These are phyloP conservation scores for Thelonectria discophora DNA, from an alignment of 2,329 filamentous ascomycete species.

Conservation along the genomic window DNA sequence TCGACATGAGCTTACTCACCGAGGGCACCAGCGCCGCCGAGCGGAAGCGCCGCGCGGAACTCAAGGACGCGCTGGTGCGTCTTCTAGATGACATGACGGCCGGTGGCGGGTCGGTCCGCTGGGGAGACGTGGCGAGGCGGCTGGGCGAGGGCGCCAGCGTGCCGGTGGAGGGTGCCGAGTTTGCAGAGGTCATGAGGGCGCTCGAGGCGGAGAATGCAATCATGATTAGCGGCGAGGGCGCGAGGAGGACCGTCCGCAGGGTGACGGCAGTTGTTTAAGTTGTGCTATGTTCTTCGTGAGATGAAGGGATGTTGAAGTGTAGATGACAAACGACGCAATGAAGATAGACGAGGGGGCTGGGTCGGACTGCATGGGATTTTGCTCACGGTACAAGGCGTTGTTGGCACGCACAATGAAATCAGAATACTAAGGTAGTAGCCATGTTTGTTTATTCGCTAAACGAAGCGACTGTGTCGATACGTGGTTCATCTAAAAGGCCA, in stretches of 20 bases:
- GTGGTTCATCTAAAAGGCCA: neutral
- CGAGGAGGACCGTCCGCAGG: constrained; percentile 81
- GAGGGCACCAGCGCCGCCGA: constrained; percentile 95
- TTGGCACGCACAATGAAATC: constrained; percentile 32
- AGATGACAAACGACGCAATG: constrained; percentile 33
- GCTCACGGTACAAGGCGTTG: constrained; percentile 37
- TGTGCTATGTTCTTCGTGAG: too few relatives aligned
- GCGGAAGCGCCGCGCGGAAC: constrained; percentile 79
- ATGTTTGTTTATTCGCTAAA: constrained; percentile 21
- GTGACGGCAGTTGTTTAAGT: constrained; percentile 61
- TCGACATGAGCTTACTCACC: constrained; percentile 95
- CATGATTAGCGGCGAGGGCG: constrained; percentile 84
- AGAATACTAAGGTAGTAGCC: constrained; percentile 30
- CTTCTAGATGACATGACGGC: constrained; percentile 84
- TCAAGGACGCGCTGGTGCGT: constrained; percentile 80
- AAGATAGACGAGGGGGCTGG: constrained; percentile 31
- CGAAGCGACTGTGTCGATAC: constrained; percentile 20
- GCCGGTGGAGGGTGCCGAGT: constrained; percentile 79
- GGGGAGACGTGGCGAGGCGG: constrained; percentile 78
- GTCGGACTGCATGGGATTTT: constrained; percentile 23
- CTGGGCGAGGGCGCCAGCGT: constrained; percentile 76
- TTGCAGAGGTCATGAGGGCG: constrained; percentile 80
- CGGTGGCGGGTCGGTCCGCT: constrained; percentile 73
- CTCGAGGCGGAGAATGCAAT: constrained; percentile 87
- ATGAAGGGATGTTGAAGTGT: too few relatives aligned